Evolutionary conservation across 225 moss, liverwort and hornwort species (phyloP).

Genomic region (Marchantia paleacea): DNA sequence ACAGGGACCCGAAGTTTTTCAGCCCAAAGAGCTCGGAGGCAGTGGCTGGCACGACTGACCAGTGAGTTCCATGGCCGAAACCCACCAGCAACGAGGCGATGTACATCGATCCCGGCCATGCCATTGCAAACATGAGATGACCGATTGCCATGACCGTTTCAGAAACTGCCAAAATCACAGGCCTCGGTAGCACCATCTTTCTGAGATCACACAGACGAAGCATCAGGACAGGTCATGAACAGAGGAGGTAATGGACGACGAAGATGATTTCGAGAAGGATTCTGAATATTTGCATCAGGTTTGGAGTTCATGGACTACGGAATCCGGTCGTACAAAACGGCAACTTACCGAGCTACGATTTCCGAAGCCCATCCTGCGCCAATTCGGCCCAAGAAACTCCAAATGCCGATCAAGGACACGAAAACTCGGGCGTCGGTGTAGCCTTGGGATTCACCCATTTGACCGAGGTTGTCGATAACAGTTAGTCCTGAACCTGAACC

Average conservation of each 20-base stretch:
- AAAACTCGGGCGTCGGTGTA: constrained; percentile 76
- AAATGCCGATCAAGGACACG: constrained; percentile 83
- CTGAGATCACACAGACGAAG: neutral
- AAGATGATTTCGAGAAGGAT: neutral
- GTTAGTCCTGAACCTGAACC: constrained; percentile 80
- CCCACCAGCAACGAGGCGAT: constrained; percentile 50
- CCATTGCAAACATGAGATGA: constrained; percentile 59
- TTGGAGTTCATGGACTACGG: neutral
- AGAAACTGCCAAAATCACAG: constrained; percentile 63
- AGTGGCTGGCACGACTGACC: constrained; percentile 47
- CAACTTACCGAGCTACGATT: constrained; percentile 60
- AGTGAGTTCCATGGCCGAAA: constrained; percentile 48
- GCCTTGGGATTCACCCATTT: constrained; percentile 75
- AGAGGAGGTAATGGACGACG: neutral
- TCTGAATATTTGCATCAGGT: neutral
- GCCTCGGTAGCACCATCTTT: constrained; percentile 54
- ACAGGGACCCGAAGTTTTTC: constrained; percentile 42
- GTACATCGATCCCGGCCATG: constrained; percentile 66
- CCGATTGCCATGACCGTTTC: constrained; percentile 78
- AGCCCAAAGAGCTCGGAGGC: constrained; percentile 51
- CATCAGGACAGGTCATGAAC: neutral
- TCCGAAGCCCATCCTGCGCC: constrained; percentile 83
- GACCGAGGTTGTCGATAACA: constrained; percentile 86
- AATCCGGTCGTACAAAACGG: no score
- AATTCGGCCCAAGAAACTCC: constrained; percentile 90